Percentiles rank a stretch among this genome's conserved stretches.
These are phyloP conservation scores for Hygrocybe coccinea DNA, from an alignment of 768 basidiomycete species.

Conservation along the genomic window DNA sequence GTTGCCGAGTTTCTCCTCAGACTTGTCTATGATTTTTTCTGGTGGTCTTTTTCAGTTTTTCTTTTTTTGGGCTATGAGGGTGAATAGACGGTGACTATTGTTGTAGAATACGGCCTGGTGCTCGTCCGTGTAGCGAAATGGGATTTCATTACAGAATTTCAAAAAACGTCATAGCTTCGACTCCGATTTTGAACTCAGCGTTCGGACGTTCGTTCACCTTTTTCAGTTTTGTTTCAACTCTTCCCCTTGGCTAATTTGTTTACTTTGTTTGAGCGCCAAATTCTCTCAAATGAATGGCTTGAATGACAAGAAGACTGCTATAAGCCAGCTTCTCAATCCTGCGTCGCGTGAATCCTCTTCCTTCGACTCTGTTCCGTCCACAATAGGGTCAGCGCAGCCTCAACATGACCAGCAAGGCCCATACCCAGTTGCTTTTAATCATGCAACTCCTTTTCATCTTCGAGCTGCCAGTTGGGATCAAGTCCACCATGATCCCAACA, in stretches of 20 bases:
- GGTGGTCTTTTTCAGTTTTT: neutral
- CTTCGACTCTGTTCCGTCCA: neutral
- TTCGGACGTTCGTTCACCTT: neutral
- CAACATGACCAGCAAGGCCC: constrained; percentile 9
- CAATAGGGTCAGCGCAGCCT: neutral
- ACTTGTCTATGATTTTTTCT: too few species aligned
- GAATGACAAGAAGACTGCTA: constrained; percentile 15
- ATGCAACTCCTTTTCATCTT: constrained; percentile 45
- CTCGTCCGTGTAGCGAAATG: too few species aligned
- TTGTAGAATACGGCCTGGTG: too few species aligned
- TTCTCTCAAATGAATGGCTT: constrained; percentile 12
- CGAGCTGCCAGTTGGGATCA: constrained; percentile 55
- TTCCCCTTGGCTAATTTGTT: neutral
- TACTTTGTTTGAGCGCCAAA: neutral
- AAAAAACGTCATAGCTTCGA: constrained; percentile 2
- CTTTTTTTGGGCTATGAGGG: too few species aligned
- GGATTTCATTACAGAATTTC: constrained; percentile 1
- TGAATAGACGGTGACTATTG: too few species aligned
- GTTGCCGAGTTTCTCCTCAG: constrained; percentile 23
- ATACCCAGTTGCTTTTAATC: constrained; percentile 16
- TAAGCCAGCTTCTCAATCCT: constrained; percentile 17
- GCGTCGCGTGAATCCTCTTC: constrained; percentile 5
- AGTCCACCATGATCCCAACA: constrained; percentile 27
- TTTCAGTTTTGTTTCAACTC: neutral
- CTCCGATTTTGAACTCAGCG: constrained; percentile 7